Evolutionary conservation across 169 alveolate species (phyloP).

Genomic region (Prorocentrum cordatum): DNA sequence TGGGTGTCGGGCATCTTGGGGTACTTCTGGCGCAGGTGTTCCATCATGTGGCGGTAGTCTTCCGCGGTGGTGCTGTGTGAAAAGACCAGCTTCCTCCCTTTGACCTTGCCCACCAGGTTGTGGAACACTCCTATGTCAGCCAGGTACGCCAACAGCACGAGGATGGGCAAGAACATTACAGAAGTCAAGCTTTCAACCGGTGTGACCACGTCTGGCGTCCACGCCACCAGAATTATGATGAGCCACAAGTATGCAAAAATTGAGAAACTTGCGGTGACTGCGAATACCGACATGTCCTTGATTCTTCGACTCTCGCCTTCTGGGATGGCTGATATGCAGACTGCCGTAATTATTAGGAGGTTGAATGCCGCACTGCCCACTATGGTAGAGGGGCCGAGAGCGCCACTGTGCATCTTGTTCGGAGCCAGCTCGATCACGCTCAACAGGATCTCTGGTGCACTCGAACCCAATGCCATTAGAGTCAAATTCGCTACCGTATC

Average conservation of each 20-base stretch:
- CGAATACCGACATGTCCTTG: constrained; percentile 25
- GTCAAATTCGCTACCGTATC: constrained; percentile 75
- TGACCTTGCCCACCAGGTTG: no score
- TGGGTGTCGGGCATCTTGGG: no score
- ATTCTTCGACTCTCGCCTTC: constrained; percentile 31
- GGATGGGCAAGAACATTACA: not conserved
- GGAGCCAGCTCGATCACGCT: constrained; percentile 57
- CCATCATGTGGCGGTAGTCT: no score
- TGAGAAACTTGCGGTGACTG: not conserved
- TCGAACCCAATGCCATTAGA: constrained; percentile 76
- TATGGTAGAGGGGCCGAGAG: constrained; percentile 49
- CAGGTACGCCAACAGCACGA: not conserved
- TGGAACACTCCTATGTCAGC: not conserved
- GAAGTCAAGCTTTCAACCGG: not conserved
- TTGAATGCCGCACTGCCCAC: constrained; percentile 66
- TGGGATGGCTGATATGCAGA: constrained; percentile 59
- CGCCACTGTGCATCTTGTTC: constrained; percentile 36
- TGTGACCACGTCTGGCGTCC: not conserved
- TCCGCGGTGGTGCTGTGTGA: no score
- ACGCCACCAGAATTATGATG: not conserved
- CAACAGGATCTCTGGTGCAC: constrained; percentile 77
- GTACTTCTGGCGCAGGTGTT: no score
- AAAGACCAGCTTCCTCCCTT: no score
- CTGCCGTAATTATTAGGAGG: constrained; percentile 36
- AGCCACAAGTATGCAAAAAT: constrained; percentile 16